A percentile compares a stretch with the other conserved stretches of the same genome.
Conservation (phyloP, 2,329 filamentous ascomycete species). For the Aspergillus ochraceus region DNA sequence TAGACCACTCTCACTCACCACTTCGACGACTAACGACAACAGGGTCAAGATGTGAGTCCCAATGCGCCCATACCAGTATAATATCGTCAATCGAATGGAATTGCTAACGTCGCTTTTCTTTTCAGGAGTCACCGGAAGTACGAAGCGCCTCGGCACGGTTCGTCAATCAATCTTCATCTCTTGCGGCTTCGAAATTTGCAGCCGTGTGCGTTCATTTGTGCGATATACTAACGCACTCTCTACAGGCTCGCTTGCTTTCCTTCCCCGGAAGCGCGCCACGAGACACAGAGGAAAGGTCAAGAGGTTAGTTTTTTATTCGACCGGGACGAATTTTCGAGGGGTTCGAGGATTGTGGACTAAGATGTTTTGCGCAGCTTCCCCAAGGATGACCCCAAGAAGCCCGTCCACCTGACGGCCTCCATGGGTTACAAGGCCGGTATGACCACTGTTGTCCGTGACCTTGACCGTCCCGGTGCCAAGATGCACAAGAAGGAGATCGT, state of each 20-base stretch:
- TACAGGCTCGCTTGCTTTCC: conserved; percentile 72
- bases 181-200: conserved; percentile 43
- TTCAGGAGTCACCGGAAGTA: conserved; percentile 63
- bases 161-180: conserved; percentile 59
- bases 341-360: conserved; percentile 25
- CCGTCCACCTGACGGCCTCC: conserved; percentile 94
- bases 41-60: conserved; percentile 50
- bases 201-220: conserved; percentile 27
- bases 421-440: conserved; percentile 99
- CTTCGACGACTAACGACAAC: conserved; percentile 49
- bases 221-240: conserved; percentile 32
- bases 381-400: conserved; percentile 99
- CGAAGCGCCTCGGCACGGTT: conserved; percentile 94
- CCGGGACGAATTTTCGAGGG: conserved; percentile 10
- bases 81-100: conserved; percentile 11
- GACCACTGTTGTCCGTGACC: conserved; percentile 98
- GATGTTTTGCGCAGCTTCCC: conserved; percentile 70
- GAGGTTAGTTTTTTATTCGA: conserved; percentile 67
- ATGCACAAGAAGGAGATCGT: conserved; percentile 99
- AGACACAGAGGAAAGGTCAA: conserved; percentile 97
- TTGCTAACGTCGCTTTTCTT: conserved; percentile 29
- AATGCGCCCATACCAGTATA: conserved; percentile 7
- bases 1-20: conserved; percentile 42
- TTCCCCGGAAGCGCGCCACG: conserved; percentile 88
- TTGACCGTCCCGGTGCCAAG: conserved; percentile 98